Evolutionary conservation across 2,329 filamentous ascomycete species (phyloP).

Genomic region (Aschersonia sp.): DNA sequence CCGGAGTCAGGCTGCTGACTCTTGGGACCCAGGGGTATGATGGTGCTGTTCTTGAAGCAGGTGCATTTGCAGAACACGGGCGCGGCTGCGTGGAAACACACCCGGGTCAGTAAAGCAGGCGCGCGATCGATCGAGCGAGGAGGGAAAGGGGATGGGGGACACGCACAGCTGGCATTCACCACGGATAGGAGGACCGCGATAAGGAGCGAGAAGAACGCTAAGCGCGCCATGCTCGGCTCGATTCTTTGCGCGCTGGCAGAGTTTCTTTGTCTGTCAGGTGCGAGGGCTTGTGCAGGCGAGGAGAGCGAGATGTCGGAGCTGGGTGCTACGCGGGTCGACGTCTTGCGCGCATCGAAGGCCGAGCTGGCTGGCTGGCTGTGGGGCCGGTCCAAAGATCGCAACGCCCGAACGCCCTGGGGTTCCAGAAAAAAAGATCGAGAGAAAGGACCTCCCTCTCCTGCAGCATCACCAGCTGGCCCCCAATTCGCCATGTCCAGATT

Average conservation of each 20-base stretch:
- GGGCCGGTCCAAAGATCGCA: too few relatives aligned
- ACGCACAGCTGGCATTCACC: constrained; percentile 27
- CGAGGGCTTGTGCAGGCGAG: too few relatives aligned
- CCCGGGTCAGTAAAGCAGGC: constrained; percentile 8
- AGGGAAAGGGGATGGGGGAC: constrained; percentile 1
- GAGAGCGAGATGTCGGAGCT: too few relatives aligned
- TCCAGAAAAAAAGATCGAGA: too few relatives aligned
- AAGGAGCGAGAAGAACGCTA: constrained; percentile 21
- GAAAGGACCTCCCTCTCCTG: too few relatives aligned
- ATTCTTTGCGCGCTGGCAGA: not conserved
- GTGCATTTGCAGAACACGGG: constrained; percentile 58
- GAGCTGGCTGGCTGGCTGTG: too few relatives aligned
- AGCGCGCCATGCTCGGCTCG: constrained; percentile 21
- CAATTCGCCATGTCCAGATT: too few relatives aligned
- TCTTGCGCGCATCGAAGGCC: too few relatives aligned
- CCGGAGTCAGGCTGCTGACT: constrained; percentile 16
- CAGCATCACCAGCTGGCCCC: too few relatives aligned
- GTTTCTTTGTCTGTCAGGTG: too few relatives aligned
- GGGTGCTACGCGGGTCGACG: too few relatives aligned
- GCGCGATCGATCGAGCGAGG: not conserved
- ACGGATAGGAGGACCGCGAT: constrained; percentile 20
- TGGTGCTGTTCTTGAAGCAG: constrained; percentile 55
- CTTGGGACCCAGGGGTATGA: constrained; percentile 42
- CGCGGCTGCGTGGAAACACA: constrained; percentile 26
- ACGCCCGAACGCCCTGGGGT: too few relatives aligned